Percentiles rank a stretch among this genome's conserved stretches.
phyloP scores from a whole-genome alignment of 1,139 yeast species.

The Pichia terricola region DNA sequence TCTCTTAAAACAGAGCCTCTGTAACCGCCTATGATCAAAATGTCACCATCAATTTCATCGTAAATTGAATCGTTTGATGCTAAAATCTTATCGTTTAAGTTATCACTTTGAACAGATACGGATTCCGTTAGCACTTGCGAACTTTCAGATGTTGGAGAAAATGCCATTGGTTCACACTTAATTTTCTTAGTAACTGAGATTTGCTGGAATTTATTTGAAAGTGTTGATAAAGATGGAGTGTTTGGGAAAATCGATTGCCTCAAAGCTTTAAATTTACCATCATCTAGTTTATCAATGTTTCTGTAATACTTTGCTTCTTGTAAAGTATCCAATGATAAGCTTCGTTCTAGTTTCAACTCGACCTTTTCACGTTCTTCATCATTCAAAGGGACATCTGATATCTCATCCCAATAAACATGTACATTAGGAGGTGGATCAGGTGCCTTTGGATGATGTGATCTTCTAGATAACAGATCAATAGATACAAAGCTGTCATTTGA shows the following conservation, averaged over 20 bases:
- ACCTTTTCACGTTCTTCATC: constrained; percentile 29
- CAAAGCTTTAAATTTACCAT: constrained; percentile 60
- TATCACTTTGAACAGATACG: background rate
- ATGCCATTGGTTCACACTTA: background rate
- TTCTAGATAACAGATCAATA: constrained; percentile 20
- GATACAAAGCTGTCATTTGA: too few species aligned
- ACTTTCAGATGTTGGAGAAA: background rate
- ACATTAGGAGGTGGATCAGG: constrained; percentile 26
- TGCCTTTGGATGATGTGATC: constrained; percentile 34
- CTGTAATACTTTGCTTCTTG: constrained; percentile 57
- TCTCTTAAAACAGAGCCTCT: constrained; percentile 78
- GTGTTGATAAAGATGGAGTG: constrained; percentile 1
- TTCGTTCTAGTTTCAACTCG: constrained; percentile 40
- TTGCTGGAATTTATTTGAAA: background rate
- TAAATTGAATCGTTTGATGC: constrained; percentile 20
- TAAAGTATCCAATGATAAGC: constrained; percentile 48
- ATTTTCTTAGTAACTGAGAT: constrained; percentile 3
- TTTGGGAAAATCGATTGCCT: constrained; percentile 51
- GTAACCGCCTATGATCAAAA: constrained; percentile 78
- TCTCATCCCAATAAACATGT: constrained; percentile 10
- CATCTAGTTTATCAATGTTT: constrained; percentile 49
- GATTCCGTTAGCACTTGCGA: background rate
- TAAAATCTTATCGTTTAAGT: background rate
- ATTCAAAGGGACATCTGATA: constrained; percentile 22
- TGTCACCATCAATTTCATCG: constrained; percentile 59